phyloP scores from a whole-genome alignment of 2,329 filamentous ascomycete genomes.

The Alternaria tenuissima region DNA sequence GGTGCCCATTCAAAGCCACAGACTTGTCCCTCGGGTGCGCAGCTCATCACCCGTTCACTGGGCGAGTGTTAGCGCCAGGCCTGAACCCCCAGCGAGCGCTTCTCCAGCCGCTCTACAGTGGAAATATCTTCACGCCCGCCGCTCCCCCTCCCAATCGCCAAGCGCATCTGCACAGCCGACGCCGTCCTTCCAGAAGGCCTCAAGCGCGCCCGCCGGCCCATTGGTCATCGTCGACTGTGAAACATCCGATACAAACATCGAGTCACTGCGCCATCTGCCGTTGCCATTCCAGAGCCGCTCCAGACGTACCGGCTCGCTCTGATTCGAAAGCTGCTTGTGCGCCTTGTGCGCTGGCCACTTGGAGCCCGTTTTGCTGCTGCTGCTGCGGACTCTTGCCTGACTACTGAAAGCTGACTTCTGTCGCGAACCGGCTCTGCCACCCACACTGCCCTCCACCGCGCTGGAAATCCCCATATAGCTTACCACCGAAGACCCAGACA shows the following conservation, averaged over 20 bases:
- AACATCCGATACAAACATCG: slow-evolving; percentile 34
- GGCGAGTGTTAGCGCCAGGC: slow-evolving; percentile 50
- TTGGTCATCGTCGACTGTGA: slow-evolving; percentile 33
- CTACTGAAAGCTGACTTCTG: slow-evolving; percentile 2
- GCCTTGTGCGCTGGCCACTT: slow-evolving; percentile 35
- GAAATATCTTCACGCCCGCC: slow-evolving; percentile 36
- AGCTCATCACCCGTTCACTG: slow-evolving; percentile 41
- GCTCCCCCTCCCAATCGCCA: slow-evolving; percentile 34
- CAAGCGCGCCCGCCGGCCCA: slow-evolving; percentile 36
- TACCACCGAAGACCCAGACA: slow-evolving; percentile 32
- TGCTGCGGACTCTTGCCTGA: slow-evolving; percentile 15
- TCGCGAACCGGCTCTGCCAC: slow-evolving; percentile 13
- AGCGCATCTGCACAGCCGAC: slow-evolving; percentile 18
- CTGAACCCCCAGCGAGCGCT: slow-evolving; percentile 42
- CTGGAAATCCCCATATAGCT: slow-evolving; percentile 11
- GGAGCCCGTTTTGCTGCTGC: slow-evolving; percentile 17
- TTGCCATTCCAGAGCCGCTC: slow-evolving; percentile 30
- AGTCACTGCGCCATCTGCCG: slow-evolving; percentile 27
- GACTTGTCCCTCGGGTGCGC: slow-evolving; percentile 21
- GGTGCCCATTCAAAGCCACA: slow-evolving; percentile 19
- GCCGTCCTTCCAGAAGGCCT: slow-evolving; percentile 31
- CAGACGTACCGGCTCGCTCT: slow-evolving; percentile 32
- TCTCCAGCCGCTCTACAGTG: slow-evolving; percentile 43
- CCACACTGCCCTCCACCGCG: slow-evolving; percentile 19
- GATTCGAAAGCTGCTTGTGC: slow-evolving; percentile 34